phyloP scores from a whole-genome alignment of 176 grass and related monocot genomes.

The Oryza australiensis region DNA sequence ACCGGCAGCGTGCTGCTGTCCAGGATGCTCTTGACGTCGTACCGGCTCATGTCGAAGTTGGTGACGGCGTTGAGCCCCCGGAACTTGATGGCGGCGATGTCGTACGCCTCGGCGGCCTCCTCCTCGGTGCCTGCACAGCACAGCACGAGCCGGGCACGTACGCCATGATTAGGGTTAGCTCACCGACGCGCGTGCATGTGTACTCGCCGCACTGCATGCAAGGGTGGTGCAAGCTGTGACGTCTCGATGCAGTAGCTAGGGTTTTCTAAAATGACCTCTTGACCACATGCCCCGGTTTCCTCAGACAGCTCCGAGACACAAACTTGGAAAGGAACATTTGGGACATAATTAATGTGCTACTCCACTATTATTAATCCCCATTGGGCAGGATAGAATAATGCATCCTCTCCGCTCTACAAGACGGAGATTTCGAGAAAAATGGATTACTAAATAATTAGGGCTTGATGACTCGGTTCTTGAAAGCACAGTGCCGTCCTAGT shows the following conservation, averaged over 20 bases:
- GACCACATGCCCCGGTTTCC: conserved; percentile 45
- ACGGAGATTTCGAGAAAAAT: conserved; percentile 54
- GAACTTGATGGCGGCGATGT: conserved; percentile 81
- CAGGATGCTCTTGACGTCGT: conserved; percentile 72
- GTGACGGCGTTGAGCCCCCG: conserved; percentile 68
- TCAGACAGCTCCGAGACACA: conserved; percentile 60
- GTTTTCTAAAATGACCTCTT: conserved; percentile 33
- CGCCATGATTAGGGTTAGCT: conserved; percentile 35
- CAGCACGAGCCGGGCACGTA: background rate
- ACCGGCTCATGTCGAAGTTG: conserved; percentile 80
- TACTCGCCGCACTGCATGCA: conserved; percentile 40
- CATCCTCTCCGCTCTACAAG: conserved; percentile 58
- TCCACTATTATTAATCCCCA: conserved; percentile 42
- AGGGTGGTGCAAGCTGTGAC: conserved; percentile 2
- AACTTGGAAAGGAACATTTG: conserved; percentile 61
- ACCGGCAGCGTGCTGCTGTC: conserved; percentile 54
- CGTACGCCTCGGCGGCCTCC: conserved; percentile 81
- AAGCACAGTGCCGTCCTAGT: conserved; percentile 1
- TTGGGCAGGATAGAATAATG: conserved; percentile 45
- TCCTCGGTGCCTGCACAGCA: conserved; percentile 66
- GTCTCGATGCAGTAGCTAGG: conserved; percentile 28
- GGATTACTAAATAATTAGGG: conserved; percentile 37
- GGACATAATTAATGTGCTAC: conserved; percentile 54
- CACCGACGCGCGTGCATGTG: conserved; percentile 25
- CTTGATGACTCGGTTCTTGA: conserved; percentile 46